Evolutionary conservation across 2,329 filamentous ascomycete genomes (phyloP).

Genomic region (Epichloe amarillans): DNA sequence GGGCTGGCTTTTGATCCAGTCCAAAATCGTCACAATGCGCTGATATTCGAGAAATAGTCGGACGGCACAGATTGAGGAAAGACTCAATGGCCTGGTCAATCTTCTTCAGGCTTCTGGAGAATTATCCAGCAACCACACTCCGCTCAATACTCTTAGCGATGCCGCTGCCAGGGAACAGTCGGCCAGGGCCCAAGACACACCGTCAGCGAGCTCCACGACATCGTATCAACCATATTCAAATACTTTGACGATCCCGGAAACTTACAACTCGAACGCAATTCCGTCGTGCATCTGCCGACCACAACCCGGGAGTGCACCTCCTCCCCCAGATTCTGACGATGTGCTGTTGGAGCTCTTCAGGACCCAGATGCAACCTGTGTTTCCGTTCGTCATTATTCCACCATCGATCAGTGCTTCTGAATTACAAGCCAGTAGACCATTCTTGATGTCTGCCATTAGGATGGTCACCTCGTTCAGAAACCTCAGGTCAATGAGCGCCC

Average conservation of each 20-base stretch:
- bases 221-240: constrained; percentile 7
- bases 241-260: constrained; percentile 22
- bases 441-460: constrained; percentile 34
- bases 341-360: constrained; percentile 31
- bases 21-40: not conserved
- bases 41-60: constrained; percentile 18
- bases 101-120: constrained; percentile 31
- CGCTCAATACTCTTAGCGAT: constrained; percentile 15
- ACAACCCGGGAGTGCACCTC: constrained; percentile 23
- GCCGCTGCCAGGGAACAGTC: constrained; percentile 15
- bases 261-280: constrained; percentile 33
- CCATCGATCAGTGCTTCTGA: constrained; percentile 20
- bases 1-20: not conserved
- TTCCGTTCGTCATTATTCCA: constrained; percentile 35
- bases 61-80: constrained; percentile 36
- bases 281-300: constrained; percentile 34
- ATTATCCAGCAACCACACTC: constrained; percentile 12
- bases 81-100: constrained; percentile 34
- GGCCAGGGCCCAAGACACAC: constrained; percentile 12
- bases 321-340: constrained; percentile 33
- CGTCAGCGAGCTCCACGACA: constrained; percentile 9
- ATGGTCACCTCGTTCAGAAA: constrained; percentile 37
- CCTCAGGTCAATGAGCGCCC: constrained; percentile 32
- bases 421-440: constrained; percentile 28
- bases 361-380: constrained; percentile 26